Evolutionary conservation across 2,329 filamentous ascomycete species (phyloP).

Genomic region (Colletotrichum cuscutae): DNA sequence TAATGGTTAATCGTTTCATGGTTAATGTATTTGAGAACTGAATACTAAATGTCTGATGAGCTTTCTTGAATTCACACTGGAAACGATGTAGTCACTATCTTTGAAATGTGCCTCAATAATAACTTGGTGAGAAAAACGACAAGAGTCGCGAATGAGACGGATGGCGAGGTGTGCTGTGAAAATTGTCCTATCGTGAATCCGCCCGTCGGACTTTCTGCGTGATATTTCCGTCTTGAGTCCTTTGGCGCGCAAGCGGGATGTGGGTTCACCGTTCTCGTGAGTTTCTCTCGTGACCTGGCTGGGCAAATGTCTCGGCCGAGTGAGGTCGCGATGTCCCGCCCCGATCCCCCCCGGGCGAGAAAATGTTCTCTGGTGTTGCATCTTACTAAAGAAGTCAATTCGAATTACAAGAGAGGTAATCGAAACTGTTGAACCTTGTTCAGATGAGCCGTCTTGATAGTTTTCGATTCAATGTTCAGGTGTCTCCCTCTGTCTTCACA

Average conservation of each 20-base stretch:
- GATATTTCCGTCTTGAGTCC: background rate
- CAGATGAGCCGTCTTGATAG: background rate
- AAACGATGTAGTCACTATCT: background rate
- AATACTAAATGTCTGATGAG: conserved; percentile 12
- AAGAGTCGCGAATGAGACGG: background rate
- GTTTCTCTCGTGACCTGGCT: background rate
- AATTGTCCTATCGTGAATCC: background rate
- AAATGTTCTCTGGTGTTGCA: background rate
- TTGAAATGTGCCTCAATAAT: background rate
- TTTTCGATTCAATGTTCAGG: background rate
- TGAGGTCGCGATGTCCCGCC: too few relatives aligned
- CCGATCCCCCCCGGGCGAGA: too few relatives aligned
- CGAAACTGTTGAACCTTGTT: background rate
- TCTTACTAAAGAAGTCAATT: background rate
- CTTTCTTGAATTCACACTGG: too few relatives aligned
- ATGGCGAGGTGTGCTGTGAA: background rate
- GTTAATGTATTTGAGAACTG: conserved; percentile 1
- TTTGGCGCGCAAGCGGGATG: background rate
- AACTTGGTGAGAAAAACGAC: too few relatives aligned
- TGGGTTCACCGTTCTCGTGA: background rate
- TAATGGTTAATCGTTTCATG: conserved; percentile 12
- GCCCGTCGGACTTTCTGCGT: background rate
- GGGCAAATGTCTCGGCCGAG: background rate
- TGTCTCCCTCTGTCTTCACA: background rate
- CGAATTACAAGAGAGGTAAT: background rate